Percentiles rank a stretch among this genome's conserved stretches.
Evolutionary conservation across 441 rosid species (phyloP).

Genomic region (Pelargonium fulgidum): DNA sequence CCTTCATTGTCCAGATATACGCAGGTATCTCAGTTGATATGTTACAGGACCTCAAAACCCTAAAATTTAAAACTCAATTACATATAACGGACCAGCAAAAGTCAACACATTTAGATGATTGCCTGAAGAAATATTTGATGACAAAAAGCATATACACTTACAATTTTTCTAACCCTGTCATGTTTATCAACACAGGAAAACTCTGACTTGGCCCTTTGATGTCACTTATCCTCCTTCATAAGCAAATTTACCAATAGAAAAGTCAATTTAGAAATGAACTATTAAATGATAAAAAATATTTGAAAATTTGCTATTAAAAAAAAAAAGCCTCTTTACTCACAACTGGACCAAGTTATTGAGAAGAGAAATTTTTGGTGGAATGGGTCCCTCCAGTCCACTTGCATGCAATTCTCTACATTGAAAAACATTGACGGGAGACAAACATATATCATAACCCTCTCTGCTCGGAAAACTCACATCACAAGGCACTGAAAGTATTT

Average conservation of each 20-base stretch:
- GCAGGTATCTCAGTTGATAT: constrained; percentile 27
- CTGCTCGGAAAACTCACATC: not conserved
- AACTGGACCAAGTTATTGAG: constrained; percentile 5
- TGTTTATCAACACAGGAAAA: constrained; percentile 10
- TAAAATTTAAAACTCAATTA: constrained; percentile 1
- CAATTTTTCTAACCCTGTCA: constrained; percentile 15
- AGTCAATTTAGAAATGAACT: not conserved
- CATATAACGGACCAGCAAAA: not conserved
- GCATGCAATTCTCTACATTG: constrained; percentile 9
- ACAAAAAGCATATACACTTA: constrained; percentile 10
- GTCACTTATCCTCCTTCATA: constrained; percentile 16
- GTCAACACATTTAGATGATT: not conserved
- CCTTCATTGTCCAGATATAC: constrained; percentile 22
- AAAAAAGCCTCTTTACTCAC: constrained; percentile 1
- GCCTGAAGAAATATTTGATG: not conserved
- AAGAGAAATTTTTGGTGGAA: constrained; percentile 4
- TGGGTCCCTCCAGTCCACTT: constrained; percentile 16
- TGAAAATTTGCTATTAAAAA: too few species aligned
- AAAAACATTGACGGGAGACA: not conserved
- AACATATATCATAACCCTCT: not conserved
- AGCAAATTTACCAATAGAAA: not conserved
- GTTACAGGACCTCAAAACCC: constrained; percentile 30
- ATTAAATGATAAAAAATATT: too few species aligned
- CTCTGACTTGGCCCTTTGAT: constrained; percentile 5
- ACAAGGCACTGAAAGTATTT: not conserved